Evolutionary conservation across 495 filamentous ascomycete species (phyloP).

Genomic region (Massariosphaeria phaeospora): DNA sequence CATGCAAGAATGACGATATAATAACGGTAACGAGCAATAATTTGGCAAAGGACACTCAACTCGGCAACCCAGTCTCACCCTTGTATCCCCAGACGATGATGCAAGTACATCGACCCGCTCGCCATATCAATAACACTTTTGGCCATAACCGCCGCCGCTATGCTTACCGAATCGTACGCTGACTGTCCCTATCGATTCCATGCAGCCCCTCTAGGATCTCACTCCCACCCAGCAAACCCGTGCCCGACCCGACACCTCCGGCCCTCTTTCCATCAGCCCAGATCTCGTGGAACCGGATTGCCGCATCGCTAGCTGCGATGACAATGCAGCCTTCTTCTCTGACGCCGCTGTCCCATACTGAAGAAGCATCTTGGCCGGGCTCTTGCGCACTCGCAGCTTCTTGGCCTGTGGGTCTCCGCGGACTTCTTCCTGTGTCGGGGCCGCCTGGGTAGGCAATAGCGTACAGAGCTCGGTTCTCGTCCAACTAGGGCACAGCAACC

Average conservation of each 20-base stretch:
- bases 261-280: constrained; percentile 65
- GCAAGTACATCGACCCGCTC: no score
- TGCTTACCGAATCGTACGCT: constrained; percentile 22
- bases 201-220: constrained; percentile 81
- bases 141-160: not conserved
- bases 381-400: no score
- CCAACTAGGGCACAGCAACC: constrained; percentile 82
- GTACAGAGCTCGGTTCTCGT: constrained; percentile 73
- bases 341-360: constrained; percentile 57
- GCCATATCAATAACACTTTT: no score
- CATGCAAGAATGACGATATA: no score
- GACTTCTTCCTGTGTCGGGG: constrained; percentile 42
- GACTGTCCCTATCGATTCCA: constrained; percentile 73
- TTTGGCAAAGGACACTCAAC: no score
- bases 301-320: constrained; percentile 88
- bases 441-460: constrained; percentile 64
- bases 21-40: no score
- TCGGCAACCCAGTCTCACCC: no score
- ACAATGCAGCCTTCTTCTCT: constrained; percentile 88
- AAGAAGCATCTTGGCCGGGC: constrained; percentile 48
- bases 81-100: no score
- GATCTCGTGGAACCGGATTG: constrained; percentile 93
- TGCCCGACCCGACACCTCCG: constrained; percentile 54
- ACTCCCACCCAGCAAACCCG: constrained; percentile 75
- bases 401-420: no score